Percentiles rank a stretch among this genome's conserved stretches.
phyloP scores from a whole-genome alignment of 768 basidiomycete species.

The Termitomyces heimii region DNA sequence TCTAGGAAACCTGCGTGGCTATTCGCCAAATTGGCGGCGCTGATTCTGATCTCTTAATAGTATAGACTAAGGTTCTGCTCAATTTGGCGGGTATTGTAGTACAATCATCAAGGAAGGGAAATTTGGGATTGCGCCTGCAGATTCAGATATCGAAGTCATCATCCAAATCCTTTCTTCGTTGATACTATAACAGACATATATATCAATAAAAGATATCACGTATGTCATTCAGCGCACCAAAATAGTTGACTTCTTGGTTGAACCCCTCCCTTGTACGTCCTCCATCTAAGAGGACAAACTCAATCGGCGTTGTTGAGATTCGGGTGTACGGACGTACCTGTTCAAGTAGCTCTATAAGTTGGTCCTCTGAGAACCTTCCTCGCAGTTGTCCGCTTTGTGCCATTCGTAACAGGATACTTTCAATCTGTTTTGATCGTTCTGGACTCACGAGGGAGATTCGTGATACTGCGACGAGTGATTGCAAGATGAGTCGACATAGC shows the following conservation, averaged over 20 bases:
- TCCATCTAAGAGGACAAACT: slow-evolving; percentile 38
- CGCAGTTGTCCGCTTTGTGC: slow-evolving; percentile 78
- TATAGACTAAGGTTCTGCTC: background rate
- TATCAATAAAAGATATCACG: background rate
- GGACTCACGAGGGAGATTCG: slow-evolving; percentile 86
- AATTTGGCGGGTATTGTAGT: background rate
- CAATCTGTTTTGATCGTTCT: slow-evolving; percentile 74
- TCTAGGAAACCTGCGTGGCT: background rate
- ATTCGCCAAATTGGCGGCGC: slow-evolving; percentile 3
- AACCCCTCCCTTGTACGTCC: slow-evolving; percentile 41
- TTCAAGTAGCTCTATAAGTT: slow-evolving; percentile 81
- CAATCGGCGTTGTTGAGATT: slow-evolving; percentile 18
- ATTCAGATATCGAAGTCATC: slow-evolving; percentile 57
- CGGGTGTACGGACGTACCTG: slow-evolving; percentile 46
- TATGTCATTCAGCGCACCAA: slow-evolving; percentile 32
- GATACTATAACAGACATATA: slow-evolving; percentile 34
- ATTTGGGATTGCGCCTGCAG: background rate
- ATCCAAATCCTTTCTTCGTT: slow-evolving; percentile 60
- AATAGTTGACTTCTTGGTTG: slow-evolving; percentile 52
- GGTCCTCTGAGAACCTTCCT: slow-evolving; percentile 69
- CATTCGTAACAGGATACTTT: slow-evolving; percentile 73
- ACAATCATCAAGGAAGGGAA: background rate
- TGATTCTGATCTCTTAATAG: background rate
- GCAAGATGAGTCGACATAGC: slow-evolving; percentile 1
- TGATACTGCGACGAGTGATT: slow-evolving; percentile 48